These are phyloP conservation scores for Clathrospora elynae DNA, from an alignment of 2,329 filamentous ascomycete genomes.

Conservation along the genomic window DNA sequence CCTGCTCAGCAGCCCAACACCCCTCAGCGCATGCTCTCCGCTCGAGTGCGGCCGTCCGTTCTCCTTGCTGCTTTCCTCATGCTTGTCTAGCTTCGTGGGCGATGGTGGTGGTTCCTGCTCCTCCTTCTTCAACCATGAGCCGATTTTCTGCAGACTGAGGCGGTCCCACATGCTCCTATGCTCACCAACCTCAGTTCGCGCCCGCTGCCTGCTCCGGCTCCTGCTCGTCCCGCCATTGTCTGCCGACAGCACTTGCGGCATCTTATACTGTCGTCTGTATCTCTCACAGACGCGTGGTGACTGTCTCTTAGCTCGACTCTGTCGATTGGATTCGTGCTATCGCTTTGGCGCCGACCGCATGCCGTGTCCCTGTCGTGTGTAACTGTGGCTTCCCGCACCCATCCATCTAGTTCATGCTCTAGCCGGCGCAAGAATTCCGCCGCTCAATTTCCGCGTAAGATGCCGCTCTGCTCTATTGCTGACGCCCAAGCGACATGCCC, in stretches of 20 bases:
- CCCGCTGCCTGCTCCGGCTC: conserved; percentile 41
- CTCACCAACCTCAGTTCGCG: conserved; percentile 41
- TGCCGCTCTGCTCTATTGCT: conserved; percentile 21
- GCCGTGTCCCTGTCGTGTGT: conserved; percentile 36
- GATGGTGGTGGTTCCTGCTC: conserved; percentile 39
- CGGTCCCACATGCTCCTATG: conserved; percentile 47
- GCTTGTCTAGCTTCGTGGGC: conserved; percentile 13
- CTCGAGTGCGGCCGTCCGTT: conserved; percentile 43
- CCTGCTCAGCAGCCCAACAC: conserved; percentile 31
- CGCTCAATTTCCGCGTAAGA: conserved; percentile 12
- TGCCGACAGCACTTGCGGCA: conserved; percentile 36
- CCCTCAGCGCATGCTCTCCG: conserved; percentile 26
- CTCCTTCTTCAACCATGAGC: conserved; percentile 49
- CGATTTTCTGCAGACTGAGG: conserved; percentile 48
- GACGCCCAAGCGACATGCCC: conserved; percentile 37
- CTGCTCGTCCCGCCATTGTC: conserved; percentile 38
- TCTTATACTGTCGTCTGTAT: conserved; percentile 17
- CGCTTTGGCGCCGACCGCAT: conserved; percentile 41
- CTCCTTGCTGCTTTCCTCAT: conserved; percentile 34
- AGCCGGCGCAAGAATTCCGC: conserved; percentile 12
- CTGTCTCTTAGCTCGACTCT: conserved; percentile 18
- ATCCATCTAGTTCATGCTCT: conserved; percentile 29
- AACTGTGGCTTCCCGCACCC: conserved; percentile 39
- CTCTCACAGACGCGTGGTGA: conserved; percentile 13
- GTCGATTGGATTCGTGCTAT: conserved; percentile 35